Percentiles rank a stretch among this genome's conserved stretches.
Conservation (phyloP, 2,329 filamentous ascomycete species). For the Stachybotrys chartarum region DNA sequence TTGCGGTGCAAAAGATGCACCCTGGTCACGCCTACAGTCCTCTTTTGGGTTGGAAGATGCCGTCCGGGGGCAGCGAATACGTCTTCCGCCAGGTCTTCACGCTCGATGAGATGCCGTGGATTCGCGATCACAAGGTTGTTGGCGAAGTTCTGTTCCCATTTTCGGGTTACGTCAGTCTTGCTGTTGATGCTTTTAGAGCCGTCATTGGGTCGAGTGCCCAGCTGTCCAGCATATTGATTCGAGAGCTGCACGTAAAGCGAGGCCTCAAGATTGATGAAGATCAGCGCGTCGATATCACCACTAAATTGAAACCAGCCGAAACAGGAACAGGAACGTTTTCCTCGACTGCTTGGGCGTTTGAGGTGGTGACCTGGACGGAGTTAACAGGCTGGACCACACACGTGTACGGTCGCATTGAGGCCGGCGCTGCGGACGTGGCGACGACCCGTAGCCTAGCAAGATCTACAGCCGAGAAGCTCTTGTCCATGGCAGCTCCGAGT, state of each 20-base stretch:
- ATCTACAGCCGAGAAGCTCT: too few species aligned
- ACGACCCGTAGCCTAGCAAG: too few species aligned
- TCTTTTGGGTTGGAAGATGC: slow-evolving; percentile 8
- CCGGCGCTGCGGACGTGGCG: too few species aligned
- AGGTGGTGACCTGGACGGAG: neutral
- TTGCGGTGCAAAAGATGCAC: slow-evolving; percentile 27
- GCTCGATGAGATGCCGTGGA: slow-evolving; percentile 32
- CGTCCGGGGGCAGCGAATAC: slow-evolving; percentile 12
- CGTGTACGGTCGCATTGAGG: neutral
- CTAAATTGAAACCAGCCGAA: neutral
- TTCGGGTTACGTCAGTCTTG: slow-evolving; percentile 5
- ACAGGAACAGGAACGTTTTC: neutral
- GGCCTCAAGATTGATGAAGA: neutral
- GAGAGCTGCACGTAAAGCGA: neutral
- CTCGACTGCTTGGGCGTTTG: neutral
- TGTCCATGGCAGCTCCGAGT: too few species aligned
- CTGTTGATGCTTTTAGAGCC: slow-evolving; percentile 2
- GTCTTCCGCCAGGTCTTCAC: slow-evolving; percentile 28
- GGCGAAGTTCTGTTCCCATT: slow-evolving; percentile 13
- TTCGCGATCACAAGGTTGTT: slow-evolving; percentile 34
- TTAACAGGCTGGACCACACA: neutral
- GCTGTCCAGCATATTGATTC: neutral
- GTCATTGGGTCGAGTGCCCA: neutral
- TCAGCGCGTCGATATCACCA: neutral
- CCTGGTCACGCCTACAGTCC: slow-evolving; percentile 26